Evolutionary conservation across 2,329 filamentous ascomycete genomes (phyloP), one percentile per base, ranked within the genome.

Genomic region (Coniella lustricola): DNA sequence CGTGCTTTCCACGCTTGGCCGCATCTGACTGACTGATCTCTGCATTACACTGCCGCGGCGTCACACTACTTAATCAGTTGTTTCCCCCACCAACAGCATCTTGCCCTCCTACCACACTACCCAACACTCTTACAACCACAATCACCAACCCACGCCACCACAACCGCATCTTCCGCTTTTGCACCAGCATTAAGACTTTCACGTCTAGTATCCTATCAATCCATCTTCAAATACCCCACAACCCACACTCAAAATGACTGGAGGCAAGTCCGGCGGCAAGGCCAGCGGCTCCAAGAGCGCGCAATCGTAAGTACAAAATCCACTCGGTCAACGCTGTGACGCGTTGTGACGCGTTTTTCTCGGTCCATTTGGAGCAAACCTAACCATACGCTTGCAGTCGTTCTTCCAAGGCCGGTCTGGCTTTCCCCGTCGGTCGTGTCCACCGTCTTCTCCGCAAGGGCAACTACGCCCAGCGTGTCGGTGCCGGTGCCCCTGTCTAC

Each of bases 191-290:
- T 53, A 56, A 48, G 59, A 57, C 48, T 40, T 53, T 42, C 10
- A 42, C 48, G 44, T 50, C 44, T 42, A 44, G n/a, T 18, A 40
- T 29, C 29, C 7, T 13, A 17, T 35, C 16, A 14, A 25, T 40
- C 52, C 54, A 55, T n/a, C n/a, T 44, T 45, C 58, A 53, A 44
- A 53, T 60, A 60, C 59, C 54, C 55, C 59, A 61, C 61, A 39
- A 46, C 17, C 41, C 46, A 69, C 65, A 63, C 65, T 81, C 85
- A 96, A 88, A 87, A 98, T 98, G 93, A 95, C 93, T 89, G 91
- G 91, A 75, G 93, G 93, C 75, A 98, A 98, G 79, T 96, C 91
- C 77, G 93, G 93, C 75, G 93, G 93, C 84, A 97, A 97, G 86
- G 90, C 91, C 79, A 91, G 87, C 77, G 90, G 90, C 78, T 85